Base-by-base conservation (phyloP, 371 early-diverging fungal genomes). In the Rhizopus stolonifer region DNA sequence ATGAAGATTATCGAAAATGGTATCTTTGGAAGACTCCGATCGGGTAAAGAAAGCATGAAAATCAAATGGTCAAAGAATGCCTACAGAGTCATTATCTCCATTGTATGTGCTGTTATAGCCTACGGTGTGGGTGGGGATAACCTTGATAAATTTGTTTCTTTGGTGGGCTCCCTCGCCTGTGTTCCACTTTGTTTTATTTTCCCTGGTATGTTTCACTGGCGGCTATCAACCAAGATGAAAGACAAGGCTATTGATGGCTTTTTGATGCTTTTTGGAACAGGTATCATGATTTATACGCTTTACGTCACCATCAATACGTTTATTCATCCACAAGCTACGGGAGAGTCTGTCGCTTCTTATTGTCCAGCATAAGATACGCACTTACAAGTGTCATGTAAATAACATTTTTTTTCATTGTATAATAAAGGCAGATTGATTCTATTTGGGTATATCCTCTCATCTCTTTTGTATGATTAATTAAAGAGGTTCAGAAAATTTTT, bases 51-150 rank as follows among this genome's bases (percentile, higher is more conserved):
- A 17, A 51, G 46, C 18, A 6, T 54, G 0, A 51, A 65, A 39
- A 61, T 82, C 53, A 88, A 88, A 64, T 83, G 86, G 86, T 67
- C 72, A 36, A 90, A 90, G 79, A 90, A 90, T 57, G 38, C 66
- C 3, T 70, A 81, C 45, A 69, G 90, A 31, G 54, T 74, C 21
- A 10, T 62, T 3, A 58, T 87, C 45, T 75, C 77, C 33, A 34
- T 61, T 17, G 33, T 65, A 32, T 80, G 87, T 47, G 69, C 81
- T n/a, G 53, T 70, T 3, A 62, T 84, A 47, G 81, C 86, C 0
- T 87, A 75, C 65, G 58, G 57, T 36, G 66, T 77, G 7, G 89
- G 89, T 24, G 75, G 81, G n/a, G 74, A 78, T 38, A 80, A 82
- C 46, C 63, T 90, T 43, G 87, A 89, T 66, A 83, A 84, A 57